Percentiles rank a stretch among this genome's conserved stretches.
These are phyloP conservation scores for Lasiodiplodia gonubiensis DNA, from an alignment of 2,329 filamentous ascomycete genomes.

Conservation along the genomic window DNA sequence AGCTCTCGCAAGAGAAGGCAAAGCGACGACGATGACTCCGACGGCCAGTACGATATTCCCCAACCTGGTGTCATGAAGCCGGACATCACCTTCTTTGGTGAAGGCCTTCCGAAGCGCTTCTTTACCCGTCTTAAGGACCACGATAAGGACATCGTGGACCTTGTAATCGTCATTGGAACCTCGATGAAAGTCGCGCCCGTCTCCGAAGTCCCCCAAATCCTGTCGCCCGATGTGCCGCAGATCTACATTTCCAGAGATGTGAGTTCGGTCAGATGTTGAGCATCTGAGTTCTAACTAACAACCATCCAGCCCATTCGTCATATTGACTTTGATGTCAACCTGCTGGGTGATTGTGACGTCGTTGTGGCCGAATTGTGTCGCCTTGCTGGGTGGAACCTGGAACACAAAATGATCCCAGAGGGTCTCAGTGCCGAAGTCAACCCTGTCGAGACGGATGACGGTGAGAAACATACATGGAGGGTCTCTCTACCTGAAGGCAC, in stretches of 20 bases:
- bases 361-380: slow-evolving; percentile 86
- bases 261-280: slow-evolving; percentile 37
- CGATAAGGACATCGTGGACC: slow-evolving; percentile 79
- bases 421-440: slow-evolving; percentile 66
- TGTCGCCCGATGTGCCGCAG: slow-evolving; percentile 82
- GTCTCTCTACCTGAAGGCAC: slow-evolving; percentile 1
- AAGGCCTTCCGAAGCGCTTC: slow-evolving; percentile 84
- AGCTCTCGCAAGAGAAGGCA: slow-evolving; percentile 54
- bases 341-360: slow-evolving; percentile 93
- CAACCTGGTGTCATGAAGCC: slow-evolving; percentile 87
- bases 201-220: slow-evolving; percentile 82
- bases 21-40: slow-evolving; percentile 61
- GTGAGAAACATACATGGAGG: slow-evolving; percentile 35
- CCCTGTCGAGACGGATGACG: slow-evolving; percentile 35
- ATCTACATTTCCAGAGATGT: slow-evolving; percentile 85
- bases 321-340: slow-evolving; percentile 94
- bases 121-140: slow-evolving; percentile 78
- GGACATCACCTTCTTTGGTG: slow-evolving; percentile 97
- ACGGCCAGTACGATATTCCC: slow-evolving; percentile 69
- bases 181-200: slow-evolving; percentile 95
- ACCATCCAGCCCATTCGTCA: slow-evolving; percentile 71
- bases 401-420: slow-evolving; percentile 82
- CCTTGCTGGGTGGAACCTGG: slow-evolving; percentile 77
- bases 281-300: slow-evolving; percentile 29
- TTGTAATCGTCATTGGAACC: slow-evolving; percentile 95